phyloP scores from a whole-genome alignment of 2,329 filamentous ascomycete genomes.

The Epichloe uncinata region DNA sequence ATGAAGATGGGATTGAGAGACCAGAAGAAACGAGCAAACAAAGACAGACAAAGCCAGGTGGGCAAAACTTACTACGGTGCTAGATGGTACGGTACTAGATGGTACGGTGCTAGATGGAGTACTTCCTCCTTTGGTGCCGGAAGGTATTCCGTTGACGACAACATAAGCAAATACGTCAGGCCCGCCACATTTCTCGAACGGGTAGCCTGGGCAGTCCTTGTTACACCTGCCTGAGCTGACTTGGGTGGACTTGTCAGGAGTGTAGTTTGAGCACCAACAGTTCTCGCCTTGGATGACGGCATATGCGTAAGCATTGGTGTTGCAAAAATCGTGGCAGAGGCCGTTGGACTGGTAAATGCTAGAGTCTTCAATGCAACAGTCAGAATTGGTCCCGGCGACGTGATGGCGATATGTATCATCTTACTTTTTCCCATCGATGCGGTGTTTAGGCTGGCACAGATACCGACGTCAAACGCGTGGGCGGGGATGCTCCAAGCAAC shows the following conservation, averaged over 20 bases:
- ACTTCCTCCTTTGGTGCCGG: conserved; percentile 35
- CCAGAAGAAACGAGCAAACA: neutral
- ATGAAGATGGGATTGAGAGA: neutral
- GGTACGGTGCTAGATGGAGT: conserved; percentile 13
- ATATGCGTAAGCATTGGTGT: conserved; percentile 41
- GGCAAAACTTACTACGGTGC: conserved; percentile 15
- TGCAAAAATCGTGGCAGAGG: conserved; percentile 49
- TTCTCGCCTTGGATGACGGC: conserved; percentile 50
- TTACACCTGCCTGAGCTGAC: conserved; percentile 37
- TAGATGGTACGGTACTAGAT: too few relatives aligned
- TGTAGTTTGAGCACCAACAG: conserved; percentile 67
- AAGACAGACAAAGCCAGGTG: neutral
- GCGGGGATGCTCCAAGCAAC: conserved; percentile 13
- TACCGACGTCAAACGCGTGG: conserved; percentile 14
- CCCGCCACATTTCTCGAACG: conserved; percentile 52
- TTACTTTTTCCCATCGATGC: conserved; percentile 19
- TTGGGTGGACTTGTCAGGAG: conserved; percentile 33
- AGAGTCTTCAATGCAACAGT: conserved; percentile 24
- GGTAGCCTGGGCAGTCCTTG: conserved; percentile 54
- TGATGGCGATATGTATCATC: conserved; percentile 4
- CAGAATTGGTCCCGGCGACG: neutral
- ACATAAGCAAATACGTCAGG: conserved; percentile 53
- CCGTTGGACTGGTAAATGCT: conserved; percentile 56
- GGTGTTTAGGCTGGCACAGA: conserved; percentile 27
- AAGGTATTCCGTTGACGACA: conserved; percentile 34